A percentile compares a stretch with the other conserved stretches of the same genome.
These are phyloP conservation scores for Trichoderma breve DNA, from an alignment of 2,329 filamentous ascomycete species.

Conservation along the genomic window DNA sequence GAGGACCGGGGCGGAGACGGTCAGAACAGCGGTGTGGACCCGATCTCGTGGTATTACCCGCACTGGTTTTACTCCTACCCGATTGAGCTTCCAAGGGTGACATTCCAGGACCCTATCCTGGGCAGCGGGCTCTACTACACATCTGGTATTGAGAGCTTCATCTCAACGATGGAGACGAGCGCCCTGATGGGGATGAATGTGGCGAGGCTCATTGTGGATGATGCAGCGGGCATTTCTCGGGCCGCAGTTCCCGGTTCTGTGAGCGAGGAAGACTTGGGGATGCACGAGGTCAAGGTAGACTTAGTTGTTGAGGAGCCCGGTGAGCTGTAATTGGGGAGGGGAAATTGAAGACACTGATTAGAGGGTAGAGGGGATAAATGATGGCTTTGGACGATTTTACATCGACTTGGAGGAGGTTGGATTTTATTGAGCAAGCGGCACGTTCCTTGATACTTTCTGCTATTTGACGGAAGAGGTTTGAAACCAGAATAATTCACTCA, in stretches of 20 bases:
- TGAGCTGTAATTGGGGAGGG: not conserved
- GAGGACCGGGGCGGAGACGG: constrained; percentile 25
- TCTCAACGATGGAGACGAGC: constrained; percentile 96
- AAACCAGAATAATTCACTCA: not conserved
- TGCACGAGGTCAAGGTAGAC: not conserved
- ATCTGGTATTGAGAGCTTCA: constrained; percentile 83
- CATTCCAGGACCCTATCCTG: constrained; percentile 78
- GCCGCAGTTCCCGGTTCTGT: constrained; percentile 4
- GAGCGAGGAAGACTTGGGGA: constrained; percentile 9
- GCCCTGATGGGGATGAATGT: constrained; percentile 88
- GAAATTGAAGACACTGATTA: not conserved
- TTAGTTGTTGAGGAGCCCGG: constrained; percentile 3
- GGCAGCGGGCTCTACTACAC: constrained; percentile 68
- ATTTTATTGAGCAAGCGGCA: constrained; percentile 3
- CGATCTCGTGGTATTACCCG: constrained; percentile 74
- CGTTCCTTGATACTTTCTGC: not conserved
- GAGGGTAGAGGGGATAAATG: not conserved
- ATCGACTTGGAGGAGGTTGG: not conserved
- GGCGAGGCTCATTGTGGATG: constrained; percentile 66
- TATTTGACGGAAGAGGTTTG: not conserved
- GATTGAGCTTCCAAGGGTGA: constrained; percentile 75
- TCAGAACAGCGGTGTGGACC: constrained; percentile 37
- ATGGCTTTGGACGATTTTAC: not conserved
- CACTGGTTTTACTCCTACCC: constrained; percentile 85
- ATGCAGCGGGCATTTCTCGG: constrained; percentile 38